Conservation (phyloP, 2,329 filamentous ascomycete species). For the Talaromyces sp. region DNA sequence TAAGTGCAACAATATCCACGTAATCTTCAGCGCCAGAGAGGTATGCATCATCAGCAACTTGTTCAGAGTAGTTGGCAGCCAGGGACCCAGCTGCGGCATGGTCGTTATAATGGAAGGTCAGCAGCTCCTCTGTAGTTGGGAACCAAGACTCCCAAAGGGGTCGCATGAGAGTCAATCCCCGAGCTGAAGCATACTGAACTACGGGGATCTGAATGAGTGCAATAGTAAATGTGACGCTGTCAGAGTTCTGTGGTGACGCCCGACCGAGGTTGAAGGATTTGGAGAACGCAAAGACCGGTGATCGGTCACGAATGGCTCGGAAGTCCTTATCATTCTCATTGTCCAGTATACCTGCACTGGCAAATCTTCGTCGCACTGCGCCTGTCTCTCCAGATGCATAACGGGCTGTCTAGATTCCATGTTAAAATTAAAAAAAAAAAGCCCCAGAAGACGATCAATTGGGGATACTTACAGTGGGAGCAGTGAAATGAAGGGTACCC, state of each 20-base stretch:
- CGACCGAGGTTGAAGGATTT: slow-evolving; percentile 62
- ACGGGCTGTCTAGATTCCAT: slow-evolving; percentile 52
- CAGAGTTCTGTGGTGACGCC: slow-evolving; percentile 37
- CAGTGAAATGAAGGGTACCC: slow-evolving; percentile 79
- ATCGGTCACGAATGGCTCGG: slow-evolving; percentile 72
- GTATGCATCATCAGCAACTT: slow-evolving; percentile 71
- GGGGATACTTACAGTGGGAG: slow-evolving; percentile 54
- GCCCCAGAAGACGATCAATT: no score
- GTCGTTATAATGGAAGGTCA: slow-evolving; percentile 76
- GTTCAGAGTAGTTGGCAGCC: slow-evolving; percentile 72
- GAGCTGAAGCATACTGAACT: slow-evolving; percentile 74
- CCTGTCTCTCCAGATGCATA: slow-evolving; percentile 73
- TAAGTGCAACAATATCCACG: slow-evolving; percentile 74
- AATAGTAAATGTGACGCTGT: slow-evolving; percentile 72
- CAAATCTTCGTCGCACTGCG: slow-evolving; percentile 68
- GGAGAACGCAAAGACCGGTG: slow-evolving; percentile 80
- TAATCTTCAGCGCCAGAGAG: slow-evolving; percentile 74
- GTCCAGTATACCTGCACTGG: slow-evolving; percentile 65
- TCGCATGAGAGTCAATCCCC: slow-evolving; percentile 75
- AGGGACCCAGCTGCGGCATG: slow-evolving; percentile 65
- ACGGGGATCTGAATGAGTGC: slow-evolving; percentile 77
- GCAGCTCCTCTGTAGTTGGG: slow-evolving; percentile 60
- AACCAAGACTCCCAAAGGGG: slow-evolving; percentile 82
- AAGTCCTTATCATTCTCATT: slow-evolving; percentile 69
- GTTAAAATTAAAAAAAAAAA: slow-evolving; percentile 15